Base-by-base conservation (phyloP, 495 filamentous ascomycete species). In the Penicillium paradoxum region DNA sequence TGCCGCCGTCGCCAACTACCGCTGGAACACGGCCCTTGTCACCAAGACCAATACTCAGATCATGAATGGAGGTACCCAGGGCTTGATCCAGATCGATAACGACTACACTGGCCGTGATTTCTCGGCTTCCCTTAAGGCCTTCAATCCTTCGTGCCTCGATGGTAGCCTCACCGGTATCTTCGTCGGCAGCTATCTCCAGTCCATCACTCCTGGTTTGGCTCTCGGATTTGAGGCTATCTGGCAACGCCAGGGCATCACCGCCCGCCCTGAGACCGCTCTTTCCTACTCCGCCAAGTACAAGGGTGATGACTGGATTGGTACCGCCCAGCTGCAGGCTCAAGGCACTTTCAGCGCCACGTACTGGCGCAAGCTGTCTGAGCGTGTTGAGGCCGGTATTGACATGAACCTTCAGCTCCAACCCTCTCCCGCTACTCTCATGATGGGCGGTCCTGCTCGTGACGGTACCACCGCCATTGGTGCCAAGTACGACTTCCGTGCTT, bases 401-500 rank as follows among this genome's bases (percentile, higher is more conserved):
- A 82, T 93, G 80, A 95, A 92, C 66, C 81, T 99, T 49, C 82
- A 88, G 57, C 85, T 96, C 62, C 79, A 82, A 29, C 90, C 90
- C 45, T 75, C 56, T 36, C 61, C 73, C 13, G 74, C 83, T 39
- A 74, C 78, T 44, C 73, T 75, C 39, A 83, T 93, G 84, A 87
- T 88, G 65, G 85, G 83, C 56, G 78, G 81, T 18, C 66, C 81
- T 43, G 80, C 81, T 60, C 90, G 89, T 63, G 92, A 97, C 60
- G 95, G 95, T 39, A 79, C 87, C 44, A 90, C 93, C 49, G 87
- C 91, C 36, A 78, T 97, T 60, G 95, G 93, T 64, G 90, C 89
- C 59, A 99, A 97, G 75, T 99, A 99, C 70, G 93, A 97, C 66
- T 99, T 99, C 84, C 80, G 89, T 52, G 85, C 88, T 65, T 92